Base-by-base conservation (phyloP, 345 rosid genomes). In the Salix udensis region DNA sequence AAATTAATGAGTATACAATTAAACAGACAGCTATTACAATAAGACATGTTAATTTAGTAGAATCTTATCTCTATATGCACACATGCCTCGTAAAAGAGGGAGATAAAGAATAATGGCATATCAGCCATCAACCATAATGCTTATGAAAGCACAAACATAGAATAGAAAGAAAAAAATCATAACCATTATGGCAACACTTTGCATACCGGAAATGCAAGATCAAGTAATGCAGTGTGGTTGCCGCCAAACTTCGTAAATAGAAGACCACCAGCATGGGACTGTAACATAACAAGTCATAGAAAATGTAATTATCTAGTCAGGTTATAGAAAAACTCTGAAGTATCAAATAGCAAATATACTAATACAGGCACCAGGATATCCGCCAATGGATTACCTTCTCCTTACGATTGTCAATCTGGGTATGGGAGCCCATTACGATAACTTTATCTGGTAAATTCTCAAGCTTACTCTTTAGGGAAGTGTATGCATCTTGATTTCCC, bases 221-320 rank as follows among this genome's bases (percentile, higher is more conserved):
- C 99, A 71, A 96, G 87, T 50, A 96, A 77, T 50, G 99, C 96
- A 15, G 98, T 90, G 78, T 92, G 97, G 78, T 89, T 96, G 89
- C 98, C 84, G 34, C 96, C 97, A 88, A 96, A 89, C 84, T 96
- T 96, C 5, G 99, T 96, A 75, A 96, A 91, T 68, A 96, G 68
- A 86, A 96, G 93, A 44, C 98, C 91, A 30, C 99, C 96, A 46
- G 97, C 91, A 84, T 93, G 97, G 50, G 97, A 89, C 99, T 96
- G 94, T 72, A 85, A 75, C 78, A 70, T 26, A 75, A 71, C 36
- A 37, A 48, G 24, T 53, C 46, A 21, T 11, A 7, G 42, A 31
- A 55, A 34, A 15, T 9, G 58, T 36, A 34, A 23, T 1, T 4
- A 46, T 18, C 36, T 19, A 18, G 13, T 71, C 66, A 67, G 13